These are phyloP conservation scores for Cucurbita ficifolia DNA, from an alignment of 306 rosid species.

Conservation along the genomic window DNA sequence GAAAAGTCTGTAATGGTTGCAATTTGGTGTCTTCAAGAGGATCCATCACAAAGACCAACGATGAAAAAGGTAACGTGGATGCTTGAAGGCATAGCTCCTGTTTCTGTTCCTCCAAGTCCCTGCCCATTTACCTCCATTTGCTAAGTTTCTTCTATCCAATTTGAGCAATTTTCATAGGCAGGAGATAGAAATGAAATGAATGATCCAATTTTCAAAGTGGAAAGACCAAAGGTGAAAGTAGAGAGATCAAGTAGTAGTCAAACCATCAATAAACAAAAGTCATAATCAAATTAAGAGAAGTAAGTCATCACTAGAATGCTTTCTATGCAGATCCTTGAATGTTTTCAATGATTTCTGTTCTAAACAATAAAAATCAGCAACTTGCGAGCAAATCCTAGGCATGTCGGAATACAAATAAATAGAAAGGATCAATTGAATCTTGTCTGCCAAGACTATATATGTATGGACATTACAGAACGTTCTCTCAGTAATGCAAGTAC, in stretches of 20 bases:
- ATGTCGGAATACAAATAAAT: background rate
- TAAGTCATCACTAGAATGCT: background rate
- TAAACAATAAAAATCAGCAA: background rate
- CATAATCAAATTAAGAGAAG: background rate
- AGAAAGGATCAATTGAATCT: background rate
- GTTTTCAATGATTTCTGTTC: background rate
- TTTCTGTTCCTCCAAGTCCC: constrained; percentile 17
- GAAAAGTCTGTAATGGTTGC: constrained; percentile 19
- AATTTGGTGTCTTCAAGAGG: constrained; percentile 22
- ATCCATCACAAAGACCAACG: constrained; percentile 14
- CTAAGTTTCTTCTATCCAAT: background rate
- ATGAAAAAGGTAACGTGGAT: constrained; percentile 19
- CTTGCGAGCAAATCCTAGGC: background rate
- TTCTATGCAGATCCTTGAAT: background rate
- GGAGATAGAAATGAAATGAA: too few species aligned
- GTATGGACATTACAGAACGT: background rate
- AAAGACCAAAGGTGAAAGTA: too few species aligned
- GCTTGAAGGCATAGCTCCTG: constrained; percentile 28
- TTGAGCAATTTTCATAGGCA: background rate
- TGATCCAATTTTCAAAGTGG: too few species aligned
- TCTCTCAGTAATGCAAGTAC: too few species aligned
- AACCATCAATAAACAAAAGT: background rate
- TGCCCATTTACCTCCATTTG: background rate
- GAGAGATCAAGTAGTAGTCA: too few species aligned
- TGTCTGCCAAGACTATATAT: background rate